Evolutionary conservation across 2,329 filamentous ascomycete species (phyloP).

Genomic region (Venturia aucupariae): DNA sequence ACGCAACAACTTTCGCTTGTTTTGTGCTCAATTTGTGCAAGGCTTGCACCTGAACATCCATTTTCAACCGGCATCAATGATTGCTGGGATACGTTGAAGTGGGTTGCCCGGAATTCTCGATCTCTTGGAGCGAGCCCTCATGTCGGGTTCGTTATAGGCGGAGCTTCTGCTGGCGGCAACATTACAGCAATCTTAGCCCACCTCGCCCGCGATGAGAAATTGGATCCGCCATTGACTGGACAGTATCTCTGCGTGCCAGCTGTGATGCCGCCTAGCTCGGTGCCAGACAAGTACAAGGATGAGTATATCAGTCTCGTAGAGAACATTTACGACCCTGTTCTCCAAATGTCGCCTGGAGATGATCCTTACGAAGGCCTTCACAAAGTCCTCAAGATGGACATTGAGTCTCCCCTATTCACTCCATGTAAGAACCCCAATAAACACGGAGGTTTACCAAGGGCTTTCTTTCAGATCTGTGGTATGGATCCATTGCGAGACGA

Average conservation of each 20-base stretch:
- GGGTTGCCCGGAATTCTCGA: constrained; percentile 24
- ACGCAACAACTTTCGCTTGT: not conserved
- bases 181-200: constrained; percentile 31
- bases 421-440: not conserved
- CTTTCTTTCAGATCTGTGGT: constrained; percentile 16
- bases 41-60: constrained; percentile 40
- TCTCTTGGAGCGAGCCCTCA: constrained; percentile 32
- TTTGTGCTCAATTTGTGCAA: not conserved
- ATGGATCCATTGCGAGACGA: constrained; percentile 17
- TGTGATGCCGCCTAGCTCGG: not conserved
- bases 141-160: constrained; percentile 41
- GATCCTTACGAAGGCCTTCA: not conserved
- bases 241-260: constrained; percentile 12
- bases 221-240: constrained; percentile 10
- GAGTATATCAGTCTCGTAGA: constrained; percentile 3
- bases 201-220: constrained; percentile 11
- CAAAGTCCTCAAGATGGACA: not conserved
- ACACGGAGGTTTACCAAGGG: constrained; percentile 12
- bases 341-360: not conserved
- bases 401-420: not conserved
- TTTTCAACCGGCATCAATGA: constrained; percentile 43
- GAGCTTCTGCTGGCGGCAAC: constrained; percentile 45
- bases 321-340: constrained; percentile 1
- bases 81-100: constrained; percentile 36
- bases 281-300: constrained; percentile 10